Base-by-base conservation (phyloP, 164 flowering plant genomes). In the Pachysandra terminalis region DNA sequence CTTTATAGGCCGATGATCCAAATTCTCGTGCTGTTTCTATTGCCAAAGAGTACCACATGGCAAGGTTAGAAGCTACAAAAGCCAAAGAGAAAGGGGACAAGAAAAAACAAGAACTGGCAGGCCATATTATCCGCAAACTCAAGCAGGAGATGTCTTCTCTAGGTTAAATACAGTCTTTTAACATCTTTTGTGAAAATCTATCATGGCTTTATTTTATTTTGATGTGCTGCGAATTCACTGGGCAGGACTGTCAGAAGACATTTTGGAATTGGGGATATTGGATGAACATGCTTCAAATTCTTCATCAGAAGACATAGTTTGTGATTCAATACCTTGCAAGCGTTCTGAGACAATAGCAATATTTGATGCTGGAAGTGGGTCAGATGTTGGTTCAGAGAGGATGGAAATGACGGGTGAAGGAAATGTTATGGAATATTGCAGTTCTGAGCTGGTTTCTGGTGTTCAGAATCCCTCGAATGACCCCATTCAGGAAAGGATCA, bases 61-160 rank as follows among this genome's bases (percentile, higher is more conserved):
- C 91, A 59, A 80, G 98, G 59, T 66, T 77, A 63, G 87, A 87
- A 66, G 98, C 97, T 65, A 26, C 79, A 41, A 74, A 70, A 67
- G 98, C 98, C 56, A 93, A 93, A 80, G 88, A 77, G 72, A 82
- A 68, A 75, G 73, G 85, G 17, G 93, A 93, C 82, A 93, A 88
- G 77, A 80, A 82, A 75, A 73, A 69, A 40, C 94, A 91, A 78
- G 89, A 91, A 69, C 70, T 40, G 66, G 92, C 97, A 16, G 91
- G 97, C 64, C 73, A 64, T 35, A 67, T 73, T n/a, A 93, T 93
- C 70, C 85, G 94, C 80, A 78, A 85, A 64, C 93, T 93, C 68
- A 93, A 88, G 80, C 93, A 90, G 71, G 96, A 93, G 80, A 78
- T 93, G 71, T 78, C 88, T 76, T 81, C 84, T 68, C 71, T 88